Evolutionary conservation across 2,329 filamentous ascomycete genomes (phyloP), one percentile per base, ranked within the genome.

Genomic region (Cladophialophora bantiana): DNA sequence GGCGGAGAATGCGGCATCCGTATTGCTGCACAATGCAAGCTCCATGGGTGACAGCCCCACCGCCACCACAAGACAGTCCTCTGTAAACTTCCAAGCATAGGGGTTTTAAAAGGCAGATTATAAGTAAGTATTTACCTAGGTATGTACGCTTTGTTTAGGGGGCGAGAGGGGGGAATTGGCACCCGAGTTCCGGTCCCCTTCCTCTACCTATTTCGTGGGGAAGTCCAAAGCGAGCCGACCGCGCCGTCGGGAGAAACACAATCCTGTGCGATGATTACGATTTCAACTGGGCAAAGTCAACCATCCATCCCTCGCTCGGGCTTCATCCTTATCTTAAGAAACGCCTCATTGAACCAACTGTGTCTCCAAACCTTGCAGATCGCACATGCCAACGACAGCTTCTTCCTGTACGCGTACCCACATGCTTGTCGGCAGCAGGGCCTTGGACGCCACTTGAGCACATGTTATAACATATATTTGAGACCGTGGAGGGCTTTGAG

Each of bases 1-100:
- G 34, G 31, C 52, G 52, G 52, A 36, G 31, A 55, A 36, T n/a
- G 52, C 52, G 52, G 34, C 52, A 34, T 36, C 35, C 52, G 52
- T 55, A 35, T 55, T 55, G 31, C 13, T 55, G 52, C 26, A 26
- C 26, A 26, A 26, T 26, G 26, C 52, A 55, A n/a, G 52, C 34
- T 50, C 26, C 45, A 26, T 12, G 45, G 18, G 45, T 20, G 45
- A 20, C 52, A 9, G 12, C 26, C 52, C 34, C 26, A 26, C 26
- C 26, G 26, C 31, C 52, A 34, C 52, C 52, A 55, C 52, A 15
- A 15, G 13, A 7, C 13, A n/a, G n/a, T 55, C 52, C 18, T 55
- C 26, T 50, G 15, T 3, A 18, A 26, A 26, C 26, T 50, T 50
- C 45, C 45, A 20, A 26, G 18, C 45, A 4, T 20, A 26, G 45